A percentile compares a stretch with the other conserved stretches of the same genome.
phyloP scores from a whole-genome alignment of 306 rosid genomes.

The Elaeagnus macrophylla region DNA sequence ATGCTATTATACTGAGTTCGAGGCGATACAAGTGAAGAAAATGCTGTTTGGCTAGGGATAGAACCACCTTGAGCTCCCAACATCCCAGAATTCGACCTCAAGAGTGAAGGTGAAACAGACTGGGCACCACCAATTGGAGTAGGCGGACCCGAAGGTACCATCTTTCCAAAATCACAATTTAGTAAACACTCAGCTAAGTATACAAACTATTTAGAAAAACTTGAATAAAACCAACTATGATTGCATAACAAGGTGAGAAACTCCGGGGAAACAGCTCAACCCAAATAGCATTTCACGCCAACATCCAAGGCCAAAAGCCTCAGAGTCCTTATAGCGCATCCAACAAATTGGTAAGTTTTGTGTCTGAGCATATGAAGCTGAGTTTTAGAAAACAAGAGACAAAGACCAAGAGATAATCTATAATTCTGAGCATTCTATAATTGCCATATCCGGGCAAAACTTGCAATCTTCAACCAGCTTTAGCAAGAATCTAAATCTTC shows the following conservation, averaged over 20 bases:
- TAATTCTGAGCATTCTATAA: constrained; percentile 47
- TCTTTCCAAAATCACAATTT: constrained; percentile 32
- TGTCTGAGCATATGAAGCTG: constrained; percentile 32
- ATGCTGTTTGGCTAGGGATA: constrained; percentile 55
- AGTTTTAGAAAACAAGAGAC: constrained; percentile 43
- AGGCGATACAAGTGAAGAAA: constrained; percentile 66
- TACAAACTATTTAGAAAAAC: constrained; percentile 38
- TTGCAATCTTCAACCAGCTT: constrained; percentile 30
- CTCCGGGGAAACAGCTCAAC: constrained; percentile 33
- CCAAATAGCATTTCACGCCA: constrained; percentile 32
- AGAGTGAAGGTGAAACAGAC: constrained; percentile 68
- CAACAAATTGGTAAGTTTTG: constrained; percentile 33
- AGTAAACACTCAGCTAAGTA: constrained; percentile 27
- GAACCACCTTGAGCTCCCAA: constrained; percentile 80
- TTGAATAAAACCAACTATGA: constrained; percentile 31
- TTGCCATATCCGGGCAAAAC: constrained; percentile 26
- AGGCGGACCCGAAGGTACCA: constrained; percentile 91
- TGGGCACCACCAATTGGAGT: constrained; percentile 78
- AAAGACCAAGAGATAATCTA: constrained; percentile 32
- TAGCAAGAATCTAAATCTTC: constrained; percentile 39
- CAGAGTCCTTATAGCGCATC: constrained; percentile 42
- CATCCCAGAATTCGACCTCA: constrained; percentile 85
- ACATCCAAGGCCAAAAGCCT: constrained; percentile 31
- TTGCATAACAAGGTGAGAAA: constrained; percentile 30
- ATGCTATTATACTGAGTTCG: constrained; percentile 61